Evolutionary conservation across 768 basidiomycete species (phyloP).

Genomic region (Termitomyces sp.): DNA sequence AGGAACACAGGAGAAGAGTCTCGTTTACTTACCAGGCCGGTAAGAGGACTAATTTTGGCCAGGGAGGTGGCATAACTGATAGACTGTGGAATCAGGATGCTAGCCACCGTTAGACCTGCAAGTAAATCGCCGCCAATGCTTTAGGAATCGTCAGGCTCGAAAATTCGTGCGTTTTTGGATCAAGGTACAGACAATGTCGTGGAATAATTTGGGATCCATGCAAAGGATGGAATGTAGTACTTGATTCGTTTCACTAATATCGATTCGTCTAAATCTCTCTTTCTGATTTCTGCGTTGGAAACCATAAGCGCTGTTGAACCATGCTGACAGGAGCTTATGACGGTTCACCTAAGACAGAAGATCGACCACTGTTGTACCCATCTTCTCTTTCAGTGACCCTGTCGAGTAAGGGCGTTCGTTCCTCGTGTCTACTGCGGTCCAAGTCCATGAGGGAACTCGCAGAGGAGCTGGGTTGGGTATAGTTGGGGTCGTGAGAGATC

Average conservation of each 20-base stretch:
- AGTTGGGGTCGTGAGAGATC: constrained; percentile 1
- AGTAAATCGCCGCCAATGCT: constrained; percentile 57
- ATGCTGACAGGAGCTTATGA: background rate
- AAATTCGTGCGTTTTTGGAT: background rate
- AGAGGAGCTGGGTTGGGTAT: constrained; percentile 6
- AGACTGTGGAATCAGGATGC: constrained; percentile 80
- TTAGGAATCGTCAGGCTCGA: background rate
- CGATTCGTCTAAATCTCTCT: constrained; percentile 18
- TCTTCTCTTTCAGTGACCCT: constrained; percentile 13
- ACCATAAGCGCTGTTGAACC: background rate
- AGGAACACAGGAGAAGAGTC: background rate
- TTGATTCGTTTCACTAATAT: constrained; percentile 42
- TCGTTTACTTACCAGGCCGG: constrained; percentile 63
- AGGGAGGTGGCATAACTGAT: constrained; percentile 90
- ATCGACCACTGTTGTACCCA: constrained; percentile 22
- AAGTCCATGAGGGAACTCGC: constrained; percentile 16
- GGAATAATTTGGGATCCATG: constrained; percentile 79
- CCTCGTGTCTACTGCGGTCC: constrained; percentile 16
- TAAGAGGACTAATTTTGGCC: constrained; percentile 77
- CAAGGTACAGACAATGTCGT: constrained; percentile 46
- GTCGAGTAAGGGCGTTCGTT: constrained; percentile 30
- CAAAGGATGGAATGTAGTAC: constrained; percentile 74
- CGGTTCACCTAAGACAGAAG: constrained; percentile 17
- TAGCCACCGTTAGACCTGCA: constrained; percentile 81
- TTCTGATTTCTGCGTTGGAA: background rate